Evolutionary conservation across 2,329 filamentous ascomycete species (phyloP).

Genomic region (Aquanectria penicillioides): DNA sequence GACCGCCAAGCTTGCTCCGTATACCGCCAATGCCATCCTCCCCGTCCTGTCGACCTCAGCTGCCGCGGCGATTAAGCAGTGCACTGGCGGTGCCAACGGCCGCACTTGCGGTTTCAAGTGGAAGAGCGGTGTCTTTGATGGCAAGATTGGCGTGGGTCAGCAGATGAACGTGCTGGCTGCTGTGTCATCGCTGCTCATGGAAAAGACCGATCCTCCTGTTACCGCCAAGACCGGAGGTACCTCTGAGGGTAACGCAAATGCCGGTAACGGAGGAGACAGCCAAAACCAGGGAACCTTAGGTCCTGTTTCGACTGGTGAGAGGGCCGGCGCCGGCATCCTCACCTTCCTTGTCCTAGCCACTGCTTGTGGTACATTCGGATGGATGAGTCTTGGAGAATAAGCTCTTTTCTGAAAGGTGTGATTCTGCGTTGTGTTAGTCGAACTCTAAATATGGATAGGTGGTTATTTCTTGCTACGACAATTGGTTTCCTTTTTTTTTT

Average conservation of each 20-base stretch:
- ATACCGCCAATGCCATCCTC: constrained; percentile 59
- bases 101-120: constrained; percentile 66
- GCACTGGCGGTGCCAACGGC: constrained; percentile 59
- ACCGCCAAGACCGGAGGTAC: constrained; percentile 63
- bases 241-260: constrained; percentile 56
- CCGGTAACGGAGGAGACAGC: constrained; percentile 51
- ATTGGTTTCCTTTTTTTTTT: too few relatives aligned
- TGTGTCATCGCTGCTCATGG: constrained; percentile 62
- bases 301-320: constrained; percentile 55
- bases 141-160: constrained; percentile 66
- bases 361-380: constrained; percentile 54
- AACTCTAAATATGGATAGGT: constrained; percentile 17
- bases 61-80: constrained; percentile 63
- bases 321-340: constrained; percentile 59
- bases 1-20: constrained; percentile 64
- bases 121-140: constrained; percentile 61
- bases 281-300: constrained; percentile 45
- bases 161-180: constrained; percentile 68
- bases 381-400: constrained; percentile 57
- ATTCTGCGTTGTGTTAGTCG: too few relatives aligned
- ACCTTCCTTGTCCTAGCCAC: constrained; percentile 56
- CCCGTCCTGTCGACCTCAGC: constrained; percentile 63
- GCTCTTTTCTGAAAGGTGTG: too few relatives aligned
- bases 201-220: constrained; percentile 51
- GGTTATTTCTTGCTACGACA: constrained; percentile 23